Percentiles rank a stretch among this genome's conserved stretches.
Evolutionary conservation across 2,329 filamentous ascomycete species (phyloP).

Genomic region (Trichophyton rubrum): DNA sequence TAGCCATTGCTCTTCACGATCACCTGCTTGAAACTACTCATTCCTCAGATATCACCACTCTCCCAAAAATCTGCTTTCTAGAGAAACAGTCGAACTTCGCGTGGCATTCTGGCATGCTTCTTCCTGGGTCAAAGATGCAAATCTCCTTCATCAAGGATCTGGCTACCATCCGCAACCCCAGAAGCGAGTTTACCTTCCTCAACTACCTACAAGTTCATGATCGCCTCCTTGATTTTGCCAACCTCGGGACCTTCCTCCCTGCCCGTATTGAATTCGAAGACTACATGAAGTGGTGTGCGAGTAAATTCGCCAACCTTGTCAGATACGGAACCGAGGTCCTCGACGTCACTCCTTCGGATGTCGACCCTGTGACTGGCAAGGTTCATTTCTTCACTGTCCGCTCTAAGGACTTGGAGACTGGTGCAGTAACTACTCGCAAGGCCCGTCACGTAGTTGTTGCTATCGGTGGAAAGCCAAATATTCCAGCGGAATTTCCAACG

Average conservation of each 20-base stretch:
- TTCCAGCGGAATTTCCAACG: conserved; percentile 57
- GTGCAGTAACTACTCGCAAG: conserved; percentile 26
- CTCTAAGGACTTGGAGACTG: conserved; percentile 46
- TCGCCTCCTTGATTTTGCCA: conserved; percentile 80
- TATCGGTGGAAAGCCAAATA: conserved; percentile 54
- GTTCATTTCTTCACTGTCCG: conserved; percentile 56
- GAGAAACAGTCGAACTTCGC: conserved; percentile 73
- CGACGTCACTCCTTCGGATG: conserved; percentile 51
- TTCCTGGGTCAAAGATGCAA: conserved; percentile 89
- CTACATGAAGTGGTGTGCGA: conserved; percentile 85
- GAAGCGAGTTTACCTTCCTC: conserved; percentile 85
- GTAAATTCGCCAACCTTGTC: conserved; percentile 60
- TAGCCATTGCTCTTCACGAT: conserved; percentile 81
- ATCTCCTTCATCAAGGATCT: conserved; percentile 96
- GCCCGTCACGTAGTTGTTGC: conserved; percentile 49
- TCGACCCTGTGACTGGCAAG: conserved; percentile 33
- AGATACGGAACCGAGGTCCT: conserved; percentile 67
- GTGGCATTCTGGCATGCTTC: conserved; percentile 92
- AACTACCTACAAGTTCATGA: conserved; percentile 78
- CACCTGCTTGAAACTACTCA: conserved; percentile 41
- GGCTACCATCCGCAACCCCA: conserved; percentile 74
- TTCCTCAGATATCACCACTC: conserved; percentile 26
- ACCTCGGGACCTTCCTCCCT: conserved; percentile 78
- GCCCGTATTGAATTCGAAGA: conserved; percentile 83
- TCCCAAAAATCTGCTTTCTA: conserved; percentile 68